Base-by-base conservation (phyloP, 768 basidiomycete species). In the Sporobolomyces pararoseus region DNA sequence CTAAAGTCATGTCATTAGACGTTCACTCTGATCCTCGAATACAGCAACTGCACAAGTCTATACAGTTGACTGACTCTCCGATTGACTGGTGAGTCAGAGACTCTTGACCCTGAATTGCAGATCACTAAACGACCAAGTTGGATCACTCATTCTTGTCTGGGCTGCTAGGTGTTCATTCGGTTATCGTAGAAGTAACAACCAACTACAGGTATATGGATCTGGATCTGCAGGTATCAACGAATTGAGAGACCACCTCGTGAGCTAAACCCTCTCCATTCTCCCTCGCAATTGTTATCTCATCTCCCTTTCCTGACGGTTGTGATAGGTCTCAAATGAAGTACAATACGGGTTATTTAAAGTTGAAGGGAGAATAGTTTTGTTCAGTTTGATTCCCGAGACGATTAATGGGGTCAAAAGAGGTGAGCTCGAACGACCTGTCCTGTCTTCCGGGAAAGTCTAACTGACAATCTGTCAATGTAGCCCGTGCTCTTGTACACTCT, bases 361-460 rank as follows among this genome's bases (percentile, higher is more conserved):
- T 1, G 60, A 69, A 6, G 67, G 39, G 0, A 29, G 46, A 35
- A 1, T 66, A 1, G 12, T 69, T 6, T 27, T 62, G 6, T 69
- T 44, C 47, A 49, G 29, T 13, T 34, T 55, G 16, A 49, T 69
- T 12, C 67, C 72, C 9, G 16, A 63, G 7, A 31, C 0, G 5
- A 47, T 69, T 1, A 35, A 31, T 0, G 72, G 72, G 1, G 67
- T 73, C 29, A 65, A 59, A 32, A 62, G 71, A 31, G 71, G 71
- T 72, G 19, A 19, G 53, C 54, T 66, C 34, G 42, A n/a, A n/a
- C n/a, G n/a, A n/a, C n/a, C n/a, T n/a, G n/a, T n/a, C n/a, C n/a
- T n/a, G n/a, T n/a, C n/a, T n/a, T n/a, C n/a, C n/a, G n/a, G n/a
- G n/a, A n/a, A n/a, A n/a, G n/a, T 9, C 21, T 31, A 14, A 7